Evolutionary conservation across 2,329 filamentous ascomycete species (phyloP), one percentile per base, ranked within the genome.

Genomic region (Talaromyces sp.): DNA sequence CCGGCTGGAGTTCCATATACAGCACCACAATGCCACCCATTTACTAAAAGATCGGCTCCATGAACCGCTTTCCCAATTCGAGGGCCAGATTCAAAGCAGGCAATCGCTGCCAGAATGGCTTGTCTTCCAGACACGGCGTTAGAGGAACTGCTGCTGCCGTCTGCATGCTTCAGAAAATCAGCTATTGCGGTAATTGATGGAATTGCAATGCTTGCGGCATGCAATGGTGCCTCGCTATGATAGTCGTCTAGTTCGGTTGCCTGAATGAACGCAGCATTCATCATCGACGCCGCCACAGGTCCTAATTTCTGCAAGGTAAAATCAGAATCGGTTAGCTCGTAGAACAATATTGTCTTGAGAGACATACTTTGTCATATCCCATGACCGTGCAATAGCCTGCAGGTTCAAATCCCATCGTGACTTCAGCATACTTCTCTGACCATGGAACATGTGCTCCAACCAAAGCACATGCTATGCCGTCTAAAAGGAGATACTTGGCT

Each of bases 401-500:
- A 67, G 25, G 73, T 69, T 4, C 75, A 50, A 63, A 15, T 15
- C 57, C 22, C 5, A 52, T 57, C n/a, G 27, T 17, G 6, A 52
- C 62, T 39, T 52, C 62, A 41, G 39, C 39, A 41, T 41, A 41
- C 31, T 45, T 63, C 25, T 63, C 50, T 35, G 62, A 58, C 62
- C 62, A 63, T 37, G 62, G 62, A 19, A 63, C 41, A 49, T 58
- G 62, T 27, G 62, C 25, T 3, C 62, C 62, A 6, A 63, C 52
- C 25, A 63, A 58, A 0, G 70, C 77, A 67, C 79, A 82, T 5
- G 73, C 77, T 10, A 82, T 67, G 11, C 79, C 80, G 67, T 82
- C 80, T 2, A 82, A 71, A 17, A 82, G 74, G 10, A 81, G 70
- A 67, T 82, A 76, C 62, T 82, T 82, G 8, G 75, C 76, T 0